Conservation (phyloP, 2,329 filamentous ascomycete species). For the Ploettnerulaceae sp. region DNA sequence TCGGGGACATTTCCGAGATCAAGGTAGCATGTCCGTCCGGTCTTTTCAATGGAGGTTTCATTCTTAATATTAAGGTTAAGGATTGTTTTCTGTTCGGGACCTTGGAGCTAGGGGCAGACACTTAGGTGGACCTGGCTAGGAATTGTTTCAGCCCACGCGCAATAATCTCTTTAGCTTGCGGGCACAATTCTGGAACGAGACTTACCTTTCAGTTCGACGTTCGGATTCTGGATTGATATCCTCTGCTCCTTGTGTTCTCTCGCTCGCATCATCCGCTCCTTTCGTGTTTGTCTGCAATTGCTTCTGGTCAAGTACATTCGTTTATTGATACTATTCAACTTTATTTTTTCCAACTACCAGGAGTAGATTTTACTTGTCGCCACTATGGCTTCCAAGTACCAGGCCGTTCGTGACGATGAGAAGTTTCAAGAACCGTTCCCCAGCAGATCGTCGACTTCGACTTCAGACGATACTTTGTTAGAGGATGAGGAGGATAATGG, state of each 20-base stretch:
- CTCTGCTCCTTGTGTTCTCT: constrained; percentile 4
- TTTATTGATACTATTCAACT: constrained; percentile 16
- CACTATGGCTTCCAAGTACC: constrained; percentile 28
- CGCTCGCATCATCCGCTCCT: constrained; percentile 6
- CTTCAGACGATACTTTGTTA: constrained; percentile 25
- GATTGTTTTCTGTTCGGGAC: constrained; percentile 3
- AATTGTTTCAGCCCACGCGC: constrained; percentile 22
- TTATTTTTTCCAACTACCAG: constrained; percentile 20
- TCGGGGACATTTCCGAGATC: not conserved
- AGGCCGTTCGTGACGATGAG: constrained; percentile 25
- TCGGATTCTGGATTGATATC: constrained; percentile 12
- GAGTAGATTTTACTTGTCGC: constrained; percentile 22
- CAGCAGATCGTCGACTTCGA: constrained; percentile 20
- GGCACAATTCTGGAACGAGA: too few relatives aligned
- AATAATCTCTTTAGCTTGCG: too few relatives aligned
- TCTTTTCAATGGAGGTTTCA: not conserved
- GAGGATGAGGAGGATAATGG: constrained; percentile 26
- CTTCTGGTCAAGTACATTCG: constrained; percentile 29
- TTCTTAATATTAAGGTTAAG: not conserved
- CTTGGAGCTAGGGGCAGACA: constrained; percentile 12
- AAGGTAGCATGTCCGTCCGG: not conserved
- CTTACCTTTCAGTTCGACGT: too few relatives aligned
- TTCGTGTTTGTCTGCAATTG: constrained; percentile 18
- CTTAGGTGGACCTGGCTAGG: not conserved
- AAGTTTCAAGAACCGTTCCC: constrained; percentile 24